Percentiles rank a stretch among this genome's conserved stretches.
These are phyloP conservation scores for Corchorus olitorius DNA, from an alignment of 345 rosid species.

Conservation along the genomic window DNA sequence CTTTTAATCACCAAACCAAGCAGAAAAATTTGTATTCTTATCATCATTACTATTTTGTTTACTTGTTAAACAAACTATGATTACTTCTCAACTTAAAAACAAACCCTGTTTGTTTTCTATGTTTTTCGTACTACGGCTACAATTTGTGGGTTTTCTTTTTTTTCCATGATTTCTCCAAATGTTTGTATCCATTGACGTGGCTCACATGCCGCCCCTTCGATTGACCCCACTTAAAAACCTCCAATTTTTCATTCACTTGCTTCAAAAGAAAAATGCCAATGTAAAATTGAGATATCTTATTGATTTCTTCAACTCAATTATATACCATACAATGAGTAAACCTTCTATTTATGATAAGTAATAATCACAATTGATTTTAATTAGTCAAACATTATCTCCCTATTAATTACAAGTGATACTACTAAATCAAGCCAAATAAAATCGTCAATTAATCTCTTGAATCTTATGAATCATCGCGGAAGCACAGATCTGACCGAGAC, in stretches of 20 bases:
- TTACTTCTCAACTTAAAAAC: background rate
- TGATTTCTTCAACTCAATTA: too few relatives aligned
- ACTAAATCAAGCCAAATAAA: too few relatives aligned
- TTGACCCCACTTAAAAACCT: background rate
- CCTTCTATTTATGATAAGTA: too few relatives aligned
- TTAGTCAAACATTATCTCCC: too few relatives aligned
- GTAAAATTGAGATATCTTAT: too few relatives aligned
- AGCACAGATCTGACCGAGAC: too few relatives aligned
- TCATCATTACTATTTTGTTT: slow-evolving; percentile 26
- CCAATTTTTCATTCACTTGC: background rate
- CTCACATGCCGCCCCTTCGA: slow-evolving; percentile 23
- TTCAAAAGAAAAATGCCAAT: background rate
- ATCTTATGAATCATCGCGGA: too few relatives aligned
- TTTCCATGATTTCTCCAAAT: background rate
- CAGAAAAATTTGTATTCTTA: slow-evolving; percentile 9
- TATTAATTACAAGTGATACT: too few relatives aligned
- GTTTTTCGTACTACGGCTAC: slow-evolving; percentile 22
- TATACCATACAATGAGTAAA: too few relatives aligned
- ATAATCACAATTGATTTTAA: too few relatives aligned
- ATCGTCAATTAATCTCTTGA: too few relatives aligned
- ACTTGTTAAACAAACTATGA: slow-evolving; percentile 2
- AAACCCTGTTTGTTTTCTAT: background rate
- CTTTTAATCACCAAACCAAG: slow-evolving; percentile 25
- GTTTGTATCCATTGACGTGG: slow-evolving; percentile 21
- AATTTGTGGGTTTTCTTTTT: background rate